phyloP scores from a whole-genome alignment of 2,329 filamentous ascomycete species.

The Didymella keratinophila region DNA sequence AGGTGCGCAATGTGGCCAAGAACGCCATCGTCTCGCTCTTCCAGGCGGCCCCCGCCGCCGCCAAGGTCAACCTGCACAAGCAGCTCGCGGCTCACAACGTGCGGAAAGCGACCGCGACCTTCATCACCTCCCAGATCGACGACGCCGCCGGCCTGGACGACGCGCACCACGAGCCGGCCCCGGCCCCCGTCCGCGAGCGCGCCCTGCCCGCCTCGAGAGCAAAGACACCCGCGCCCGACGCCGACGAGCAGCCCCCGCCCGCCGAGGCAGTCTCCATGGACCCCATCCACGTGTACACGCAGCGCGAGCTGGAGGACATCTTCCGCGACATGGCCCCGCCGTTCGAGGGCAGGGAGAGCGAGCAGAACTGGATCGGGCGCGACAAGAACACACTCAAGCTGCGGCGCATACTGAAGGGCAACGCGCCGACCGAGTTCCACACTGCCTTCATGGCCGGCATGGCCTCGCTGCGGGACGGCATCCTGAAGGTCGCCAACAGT shows the following conservation, averaged over 20 bases:
- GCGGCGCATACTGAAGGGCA: conserved; percentile 81
- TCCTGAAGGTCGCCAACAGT: conserved; percentile 84
- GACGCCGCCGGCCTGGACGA: conserved; percentile 65
- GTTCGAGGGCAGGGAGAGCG: conserved; percentile 89
- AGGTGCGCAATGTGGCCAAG: conserved; percentile 86
- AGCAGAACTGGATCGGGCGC: conserved; percentile 88
- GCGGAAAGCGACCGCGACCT: conserved; percentile 81
- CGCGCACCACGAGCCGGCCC: conserved; percentile 8
- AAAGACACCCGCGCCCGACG: conserved; percentile 50
- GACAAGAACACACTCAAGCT: conserved; percentile 82
- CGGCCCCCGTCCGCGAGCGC: conserved; percentile 33
- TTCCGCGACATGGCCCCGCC: conserved; percentile 80
- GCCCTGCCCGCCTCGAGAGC: conserved; percentile 45
- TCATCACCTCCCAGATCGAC: conserved; percentile 79
- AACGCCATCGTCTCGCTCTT: conserved; percentile 86
- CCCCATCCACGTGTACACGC: conserved; percentile 82
- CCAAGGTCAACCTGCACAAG: conserved; percentile 87
- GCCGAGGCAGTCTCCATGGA: conserved; percentile 74
- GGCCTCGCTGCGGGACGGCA: conserved; percentile 81
- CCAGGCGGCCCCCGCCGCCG: conserved; percentile 78
- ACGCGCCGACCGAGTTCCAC: conserved; percentile 78
- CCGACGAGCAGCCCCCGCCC: conserved; percentile 67
- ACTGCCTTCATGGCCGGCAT: conserved; percentile 74
- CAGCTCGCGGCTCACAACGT: conserved; percentile 86
- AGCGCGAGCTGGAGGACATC: conserved; percentile 86